Percentiles rank a stretch among this genome's conserved stretches.
Conservation (phyloP, 768 basidiomycete species). For the Mycena indigotica region DNA sequence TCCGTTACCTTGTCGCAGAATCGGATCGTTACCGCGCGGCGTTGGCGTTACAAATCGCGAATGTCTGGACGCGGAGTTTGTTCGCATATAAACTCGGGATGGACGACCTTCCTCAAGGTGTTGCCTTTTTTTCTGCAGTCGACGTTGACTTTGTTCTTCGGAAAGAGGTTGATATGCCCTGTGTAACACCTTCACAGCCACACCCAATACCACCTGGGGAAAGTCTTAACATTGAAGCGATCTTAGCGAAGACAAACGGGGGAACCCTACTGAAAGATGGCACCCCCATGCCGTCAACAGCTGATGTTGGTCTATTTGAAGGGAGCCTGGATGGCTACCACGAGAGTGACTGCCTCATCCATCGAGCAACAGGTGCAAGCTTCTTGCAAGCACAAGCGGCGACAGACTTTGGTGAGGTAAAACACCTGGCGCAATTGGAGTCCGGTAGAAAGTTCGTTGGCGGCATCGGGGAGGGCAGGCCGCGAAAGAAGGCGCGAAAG, state of each 20-base stretch:
- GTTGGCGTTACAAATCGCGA: conserved; percentile 91
- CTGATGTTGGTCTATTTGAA: conserved; percentile 23
- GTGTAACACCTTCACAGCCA: conserved; percentile 91
- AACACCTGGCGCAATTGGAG: conserved; percentile 59
- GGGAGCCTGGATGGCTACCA: conserved; percentile 53
- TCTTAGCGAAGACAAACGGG: conserved; percentile 68
- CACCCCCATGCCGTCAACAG: conserved; percentile 48
- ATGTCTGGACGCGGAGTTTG: conserved; percentile 90
- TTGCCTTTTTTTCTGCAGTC: conserved; percentile 96
- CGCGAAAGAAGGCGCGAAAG: conserved; percentile 23
- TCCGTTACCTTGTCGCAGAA: conserved; percentile 90
- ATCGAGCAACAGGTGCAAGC: conserved; percentile 62
- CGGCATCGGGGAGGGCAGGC: conserved; percentile 29
- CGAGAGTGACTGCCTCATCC: conserved; percentile 61
- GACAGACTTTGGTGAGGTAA: conserved; percentile 69
- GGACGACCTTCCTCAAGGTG: conserved; percentile 93
- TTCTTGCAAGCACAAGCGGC: conserved; percentile 82
- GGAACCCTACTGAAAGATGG: conserved; percentile 69
- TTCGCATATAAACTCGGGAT: conserved; percentile 94
- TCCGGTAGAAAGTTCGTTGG: conserved; percentile 46
- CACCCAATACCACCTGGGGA: conserved; percentile 84
- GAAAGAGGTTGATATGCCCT: conserved; percentile 96
- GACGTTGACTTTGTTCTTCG: conserved; percentile 89
- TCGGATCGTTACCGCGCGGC: conserved; percentile 89
- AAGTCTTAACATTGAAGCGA: conserved; percentile 67